Evolutionary conservation across 2,329 filamentous ascomycete genomes (phyloP).

Genomic region (Chaetomiaceae sp.): DNA sequence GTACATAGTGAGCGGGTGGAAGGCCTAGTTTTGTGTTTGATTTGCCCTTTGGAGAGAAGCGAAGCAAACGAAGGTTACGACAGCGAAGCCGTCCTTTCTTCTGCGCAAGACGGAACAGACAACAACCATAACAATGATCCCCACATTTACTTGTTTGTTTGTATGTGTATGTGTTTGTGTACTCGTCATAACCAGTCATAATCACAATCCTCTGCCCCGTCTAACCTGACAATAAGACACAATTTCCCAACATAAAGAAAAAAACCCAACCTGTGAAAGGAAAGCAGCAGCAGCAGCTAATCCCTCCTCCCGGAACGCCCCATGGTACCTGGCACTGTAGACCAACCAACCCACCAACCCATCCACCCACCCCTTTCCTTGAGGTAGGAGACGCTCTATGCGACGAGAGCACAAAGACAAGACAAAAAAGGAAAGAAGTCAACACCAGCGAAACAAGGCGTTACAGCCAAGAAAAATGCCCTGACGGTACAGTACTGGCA

Average conservation of each 20-base stretch:
- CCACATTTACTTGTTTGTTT: conserved; percentile 20
- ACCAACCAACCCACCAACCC: conserved; percentile 3
- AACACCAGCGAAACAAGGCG: neutral
- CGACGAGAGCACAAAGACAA: neutral
- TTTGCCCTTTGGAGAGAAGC: too few relatives aligned
- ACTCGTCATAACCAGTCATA: conserved; percentile 20
- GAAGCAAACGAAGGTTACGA: too few relatives aligned
- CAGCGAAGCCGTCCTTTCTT: too few relatives aligned
- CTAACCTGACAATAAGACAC: neutral
- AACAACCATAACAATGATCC: neutral
- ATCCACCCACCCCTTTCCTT: too few relatives aligned
- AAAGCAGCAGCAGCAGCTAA: neutral
- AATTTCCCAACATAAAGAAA: neutral
- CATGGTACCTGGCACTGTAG: neutral
- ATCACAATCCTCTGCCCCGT: neutral
- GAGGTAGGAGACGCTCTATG: neutral
- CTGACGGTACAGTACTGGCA: too few relatives aligned
- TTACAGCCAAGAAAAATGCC: neutral
- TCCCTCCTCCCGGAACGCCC: neutral
- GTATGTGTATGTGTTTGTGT: neutral
- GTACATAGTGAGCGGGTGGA: conserved; percentile 61
- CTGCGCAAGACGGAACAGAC: too few relatives aligned
- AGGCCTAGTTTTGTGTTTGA: too few relatives aligned
- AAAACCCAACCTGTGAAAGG: neutral
- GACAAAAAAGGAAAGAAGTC: neutral